Evolutionary conservation across 2,329 filamentous ascomycete species (phyloP).

Genomic region (Parafenestella ontariensis): DNA sequence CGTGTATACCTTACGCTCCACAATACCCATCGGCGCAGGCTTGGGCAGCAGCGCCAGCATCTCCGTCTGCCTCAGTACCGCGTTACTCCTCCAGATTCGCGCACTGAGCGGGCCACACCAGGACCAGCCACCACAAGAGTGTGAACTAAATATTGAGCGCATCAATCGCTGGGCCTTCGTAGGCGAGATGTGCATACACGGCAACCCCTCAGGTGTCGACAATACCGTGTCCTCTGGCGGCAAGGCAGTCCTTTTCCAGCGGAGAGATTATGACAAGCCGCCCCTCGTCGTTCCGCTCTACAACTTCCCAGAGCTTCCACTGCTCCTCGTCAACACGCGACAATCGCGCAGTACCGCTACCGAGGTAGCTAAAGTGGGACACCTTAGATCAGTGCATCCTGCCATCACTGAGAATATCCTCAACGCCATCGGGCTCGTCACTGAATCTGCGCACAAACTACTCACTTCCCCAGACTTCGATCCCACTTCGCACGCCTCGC

Average conservation of each 20-base stretch:
- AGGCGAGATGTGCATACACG: constrained; percentile 95
- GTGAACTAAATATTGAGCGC: constrained; percentile 86
- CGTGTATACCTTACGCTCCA: constrained; percentile 89
- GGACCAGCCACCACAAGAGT: constrained; percentile 87
- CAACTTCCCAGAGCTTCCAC: constrained; percentile 89
- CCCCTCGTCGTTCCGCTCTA: constrained; percentile 78
- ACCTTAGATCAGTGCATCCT: constrained; percentile 74
- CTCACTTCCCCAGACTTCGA: constrained; percentile 71
- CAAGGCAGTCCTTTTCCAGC: constrained; percentile 90
- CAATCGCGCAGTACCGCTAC: constrained; percentile 83
- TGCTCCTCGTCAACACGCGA: constrained; percentile 88
- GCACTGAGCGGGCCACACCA: constrained; percentile 89
- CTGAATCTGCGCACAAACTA: constrained; percentile 63
- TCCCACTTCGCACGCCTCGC: constrained; percentile 64
- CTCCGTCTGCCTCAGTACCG: constrained; percentile 83
- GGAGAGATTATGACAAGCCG: constrained; percentile 77
- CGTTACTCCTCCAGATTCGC: constrained; percentile 85
- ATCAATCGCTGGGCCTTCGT: constrained; percentile 99
- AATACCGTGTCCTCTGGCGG: constrained; percentile 95
- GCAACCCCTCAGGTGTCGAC: constrained; percentile 94
- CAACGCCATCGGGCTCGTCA: constrained; percentile 81
- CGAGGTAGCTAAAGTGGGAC: constrained; percentile 86
- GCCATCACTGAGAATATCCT: constrained; percentile 81
- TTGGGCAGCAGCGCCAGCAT: constrained; percentile 95
- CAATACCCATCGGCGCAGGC: constrained; percentile 89